A percentile compares a stretch with the other conserved stretches of the same genome.
Conservation (phyloP, 352 stramenopile species). For the Globisporangium solare region DNA sequence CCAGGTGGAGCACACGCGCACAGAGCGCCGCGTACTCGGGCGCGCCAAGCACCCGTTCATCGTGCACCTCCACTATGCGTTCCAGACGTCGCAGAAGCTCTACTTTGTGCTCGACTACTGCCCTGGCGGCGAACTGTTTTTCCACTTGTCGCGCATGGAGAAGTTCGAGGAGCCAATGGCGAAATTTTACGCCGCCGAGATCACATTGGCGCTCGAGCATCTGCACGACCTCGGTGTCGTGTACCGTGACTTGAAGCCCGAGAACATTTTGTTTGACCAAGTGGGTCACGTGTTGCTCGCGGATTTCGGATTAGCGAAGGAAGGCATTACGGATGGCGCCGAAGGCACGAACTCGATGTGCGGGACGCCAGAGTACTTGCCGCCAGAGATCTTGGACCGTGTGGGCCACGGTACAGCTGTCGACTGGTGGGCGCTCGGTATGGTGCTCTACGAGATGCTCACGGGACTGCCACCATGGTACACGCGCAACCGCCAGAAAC, state of each 20-base stretch:
- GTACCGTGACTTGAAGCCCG: slow-evolving; percentile 84
- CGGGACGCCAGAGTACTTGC: slow-evolving; percentile 90
- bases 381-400: slow-evolving; percentile 88
- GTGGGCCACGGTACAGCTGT: slow-evolving; percentile 88
- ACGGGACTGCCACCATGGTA: slow-evolving; percentile 91
- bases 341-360: slow-evolving; percentile 89
- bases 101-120: slow-evolving; percentile 93
- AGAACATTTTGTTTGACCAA: slow-evolving; percentile 85
- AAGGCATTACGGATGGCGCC: slow-evolving; percentile 78
- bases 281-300: slow-evolving; percentile 71
- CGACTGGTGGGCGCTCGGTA: slow-evolving; percentile 91
- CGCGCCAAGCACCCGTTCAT: slow-evolving; percentile 91
- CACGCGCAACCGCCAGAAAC: slow-evolving; percentile 90
- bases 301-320: slow-evolving; percentile 87
- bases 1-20: slow-evolving; percentile 83
- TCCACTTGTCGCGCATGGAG: slow-evolving; percentile 87
- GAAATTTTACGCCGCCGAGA: slow-evolving; percentile 90
- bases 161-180: slow-evolving; percentile 87
- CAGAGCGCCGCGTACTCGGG: slow-evolving; percentile 79
- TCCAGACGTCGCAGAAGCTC: slow-evolving; percentile 89
- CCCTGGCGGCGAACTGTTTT: slow-evolving; percentile 88
- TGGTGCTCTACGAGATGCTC: slow-evolving; percentile 94
- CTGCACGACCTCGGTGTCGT: slow-evolving; percentile 87
- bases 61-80: slow-evolving; percentile 87
- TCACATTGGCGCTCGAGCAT: slow-evolving; percentile 84